Percentiles rank a stretch among this genome's conserved stretches.
Conservation (phyloP, 139 green algal species). For the Limnomonas spitsbergensis region DNA sequence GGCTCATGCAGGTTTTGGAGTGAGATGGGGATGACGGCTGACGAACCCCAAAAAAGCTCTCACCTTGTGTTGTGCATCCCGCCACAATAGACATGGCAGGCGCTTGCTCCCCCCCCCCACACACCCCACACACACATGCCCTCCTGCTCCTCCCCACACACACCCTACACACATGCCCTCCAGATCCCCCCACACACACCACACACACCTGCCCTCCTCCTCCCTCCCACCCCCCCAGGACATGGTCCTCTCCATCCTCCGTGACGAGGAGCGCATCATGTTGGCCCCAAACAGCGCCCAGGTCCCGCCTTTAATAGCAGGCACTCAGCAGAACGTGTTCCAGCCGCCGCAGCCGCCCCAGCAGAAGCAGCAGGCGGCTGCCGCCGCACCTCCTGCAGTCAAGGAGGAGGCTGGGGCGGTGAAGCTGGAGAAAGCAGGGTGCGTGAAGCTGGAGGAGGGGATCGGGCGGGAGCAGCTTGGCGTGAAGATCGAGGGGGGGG, state of each 20-base stretch:
- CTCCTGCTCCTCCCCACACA: no score
- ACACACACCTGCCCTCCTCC: not conserved
- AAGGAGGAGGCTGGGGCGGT: not conserved
- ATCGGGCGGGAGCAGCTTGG: not conserved
- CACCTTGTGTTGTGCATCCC: no score
- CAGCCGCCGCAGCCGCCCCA: conserved; percentile 2
- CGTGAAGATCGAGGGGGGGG: not conserved
- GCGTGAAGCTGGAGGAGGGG: not conserved
- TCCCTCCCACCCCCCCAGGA: conserved; percentile 35
- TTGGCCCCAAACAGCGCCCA: conserved; percentile 89
- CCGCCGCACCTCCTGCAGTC: no score
- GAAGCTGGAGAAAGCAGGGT: not conserved
- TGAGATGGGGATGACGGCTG: no score
- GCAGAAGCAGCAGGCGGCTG: no score
- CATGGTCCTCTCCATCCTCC: conserved; percentile 81
- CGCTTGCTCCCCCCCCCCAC: no score
- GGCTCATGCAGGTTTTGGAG: no score
- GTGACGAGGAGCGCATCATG: conserved; percentile 80
- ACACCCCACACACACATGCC: no score
- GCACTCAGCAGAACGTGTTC: conserved; percentile 51
- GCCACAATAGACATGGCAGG: no score
- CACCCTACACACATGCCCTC: no score
- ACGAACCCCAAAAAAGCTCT: no score
- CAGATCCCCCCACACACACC: no score
- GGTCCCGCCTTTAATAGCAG: conserved; percentile 55